phyloP scores from a whole-genome alignment of 78 protist genomes.

The Isochrysis galbana region DNA sequence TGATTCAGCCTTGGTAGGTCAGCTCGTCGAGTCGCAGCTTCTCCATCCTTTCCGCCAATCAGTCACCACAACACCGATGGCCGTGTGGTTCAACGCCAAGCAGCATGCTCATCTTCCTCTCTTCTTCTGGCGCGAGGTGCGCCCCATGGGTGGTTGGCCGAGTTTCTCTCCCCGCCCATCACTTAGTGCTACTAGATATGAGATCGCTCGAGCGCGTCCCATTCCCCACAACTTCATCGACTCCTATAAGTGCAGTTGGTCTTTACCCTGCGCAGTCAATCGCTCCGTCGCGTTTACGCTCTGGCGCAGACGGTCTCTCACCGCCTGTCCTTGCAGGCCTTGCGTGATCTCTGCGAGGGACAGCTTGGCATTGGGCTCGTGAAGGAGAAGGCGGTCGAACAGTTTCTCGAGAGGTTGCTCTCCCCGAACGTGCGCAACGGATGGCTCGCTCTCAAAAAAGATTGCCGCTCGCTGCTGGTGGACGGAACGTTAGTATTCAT shows the following conservation, averaged over 20 bases:
- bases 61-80: neutral
- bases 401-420: neutral
- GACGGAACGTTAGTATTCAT: neutral
- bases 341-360: neutral
- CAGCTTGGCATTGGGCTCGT: neutral
- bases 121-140: constrained; percentile 38
- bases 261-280: too few species aligned
- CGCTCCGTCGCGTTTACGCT: too few species aligned
- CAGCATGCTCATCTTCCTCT: neutral
- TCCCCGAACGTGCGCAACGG: too few species aligned
- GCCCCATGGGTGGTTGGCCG: too few species aligned
- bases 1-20: neutral
- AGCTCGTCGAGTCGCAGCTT: neutral
- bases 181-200: too few species aligned
- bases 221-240: too few species aligned
- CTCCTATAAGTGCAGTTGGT: too few species aligned
- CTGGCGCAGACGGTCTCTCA: too few species aligned
- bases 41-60: neutral
- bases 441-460: neutral
- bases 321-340: too few species aligned
- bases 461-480: neutral
- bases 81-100: neutral
- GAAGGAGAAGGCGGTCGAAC: neutral
- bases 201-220: too few species aligned
- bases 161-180: too few species aligned